Evolutionary conservation across 345 rosid genomes (phyloP).

Genomic region (Acer saccharum): DNA sequence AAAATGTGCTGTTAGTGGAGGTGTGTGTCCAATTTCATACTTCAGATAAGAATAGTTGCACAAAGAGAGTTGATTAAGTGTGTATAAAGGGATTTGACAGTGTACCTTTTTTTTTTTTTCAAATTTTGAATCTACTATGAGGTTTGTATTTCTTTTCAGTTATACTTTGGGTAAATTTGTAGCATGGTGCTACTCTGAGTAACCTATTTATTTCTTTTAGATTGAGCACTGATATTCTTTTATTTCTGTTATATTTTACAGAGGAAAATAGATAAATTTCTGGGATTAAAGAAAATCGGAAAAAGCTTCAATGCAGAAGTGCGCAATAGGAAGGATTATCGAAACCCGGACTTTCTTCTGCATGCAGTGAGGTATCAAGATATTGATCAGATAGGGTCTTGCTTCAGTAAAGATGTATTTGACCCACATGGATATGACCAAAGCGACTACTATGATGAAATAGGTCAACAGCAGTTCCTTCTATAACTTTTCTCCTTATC

Average conservation of each 20-base stretch:
- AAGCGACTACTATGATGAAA: slow-evolving; percentile 74
- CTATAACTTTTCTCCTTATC: not conserved
- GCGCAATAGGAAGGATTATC: slow-evolving; percentile 88
- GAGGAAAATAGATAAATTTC: slow-evolving; percentile 82
- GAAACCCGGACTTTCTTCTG: slow-evolving; percentile 90
- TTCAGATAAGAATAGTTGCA: not conserved
- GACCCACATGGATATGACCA: slow-evolving; percentile 91
- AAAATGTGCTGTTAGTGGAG: not conserved
- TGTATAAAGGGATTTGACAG: not conserved
- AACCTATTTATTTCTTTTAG: not conserved
- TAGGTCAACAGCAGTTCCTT: slow-evolving; percentile 55
- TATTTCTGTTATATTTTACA: slow-evolving; percentile 37
- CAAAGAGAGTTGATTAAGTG: not conserved
- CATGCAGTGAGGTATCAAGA: slow-evolving; percentile 95
- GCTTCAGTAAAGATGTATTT: slow-evolving; percentile 90
- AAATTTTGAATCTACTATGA: too few relatives aligned
- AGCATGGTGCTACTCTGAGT: not conserved
- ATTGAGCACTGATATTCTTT: not conserved
- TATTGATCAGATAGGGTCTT: slow-evolving; percentile 90
- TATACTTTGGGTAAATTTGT: too few relatives aligned
- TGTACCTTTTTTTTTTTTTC: not conserved
- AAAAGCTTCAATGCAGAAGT: slow-evolving; percentile 96
- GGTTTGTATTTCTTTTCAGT: too few relatives aligned
- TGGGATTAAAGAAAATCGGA: slow-evolving; percentile 74
- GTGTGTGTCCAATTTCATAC: not conserved